Base-by-base conservation (phyloP, 345 rosid genomes). In the rapeseed (Brassica napus) region DNA sequence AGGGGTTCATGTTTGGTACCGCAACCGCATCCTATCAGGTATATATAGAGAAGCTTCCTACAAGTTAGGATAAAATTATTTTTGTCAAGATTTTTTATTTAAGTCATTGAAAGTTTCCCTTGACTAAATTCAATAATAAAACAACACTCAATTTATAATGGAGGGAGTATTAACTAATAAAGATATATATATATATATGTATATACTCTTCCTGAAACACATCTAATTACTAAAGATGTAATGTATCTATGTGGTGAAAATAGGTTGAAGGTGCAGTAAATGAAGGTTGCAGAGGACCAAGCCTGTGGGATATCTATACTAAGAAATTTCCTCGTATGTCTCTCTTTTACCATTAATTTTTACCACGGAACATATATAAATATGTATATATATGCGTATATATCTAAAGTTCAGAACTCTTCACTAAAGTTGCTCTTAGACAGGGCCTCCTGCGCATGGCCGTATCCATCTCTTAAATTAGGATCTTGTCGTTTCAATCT, bases 281-380 rank as follows among this genome's bases (percentile, higher is more conserved):
- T 64, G 85, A 82, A 74, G 76, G 81, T 71, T 84, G 87, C 39
- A 79, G 83, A 82, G 85, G 87, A 54, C 85, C 85, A 55, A 85
- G 85, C 76, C 7, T 85, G 23, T 85, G 87, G 87, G 87, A 85
- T 71, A 57, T 71, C 18, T 80, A 61, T 42, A 63, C 26, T 9
- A 63, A 71, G 69, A 70, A 68, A 70, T 67, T 8, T 54, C 85
- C 85, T 65, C 49, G 85, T 85, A 5, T 32, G 34, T 69, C 60
- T 72, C 39, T 76, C 23, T 23, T 59, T 39, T 31, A 31, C 64
- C 6, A 31, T 60, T 39, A 34, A 54, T 35, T 24, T 59, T 5
- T 16, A 15, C 60, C 10, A 16, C 24, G 24, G 15, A 21, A 9
- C 24, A 16, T 8, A 54, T n/a, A 49, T 14, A 49, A 4, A 31